These are phyloP conservation scores for Middelhovenomyces tepae DNA, from an alignment of 805 yeast genomes.

Conservation along the genomic window DNA sequence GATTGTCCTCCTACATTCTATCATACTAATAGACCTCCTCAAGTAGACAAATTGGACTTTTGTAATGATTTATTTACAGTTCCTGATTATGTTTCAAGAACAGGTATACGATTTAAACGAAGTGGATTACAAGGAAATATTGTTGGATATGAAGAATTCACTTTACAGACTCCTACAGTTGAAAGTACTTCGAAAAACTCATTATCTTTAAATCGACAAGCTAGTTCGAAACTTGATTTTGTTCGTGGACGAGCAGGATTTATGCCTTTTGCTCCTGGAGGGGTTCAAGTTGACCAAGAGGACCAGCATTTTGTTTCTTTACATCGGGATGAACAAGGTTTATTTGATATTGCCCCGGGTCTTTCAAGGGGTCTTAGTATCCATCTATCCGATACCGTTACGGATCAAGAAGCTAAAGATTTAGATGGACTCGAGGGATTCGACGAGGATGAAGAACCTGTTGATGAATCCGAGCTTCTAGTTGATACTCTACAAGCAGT, in stretches of 20 bases:
- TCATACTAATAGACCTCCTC: conserved; percentile 11
- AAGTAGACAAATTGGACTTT: conserved; percentile 28
- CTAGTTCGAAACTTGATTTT: conserved; percentile 51
- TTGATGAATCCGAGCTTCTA: too few relatives aligned
- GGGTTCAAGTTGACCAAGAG: conserved; percentile 35
- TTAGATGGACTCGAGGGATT: conserved; percentile 11
- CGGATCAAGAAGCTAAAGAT: conserved; percentile 26
- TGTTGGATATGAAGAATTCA: conserved; percentile 53
- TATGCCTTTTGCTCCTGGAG: conserved; percentile 93
- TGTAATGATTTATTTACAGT: conserved; percentile 41
- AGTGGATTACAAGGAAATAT: conserved; percentile 68
- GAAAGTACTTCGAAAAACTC: conserved; percentile 59
- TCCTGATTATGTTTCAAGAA: conserved; percentile 57
- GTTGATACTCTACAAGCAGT: conserved; percentile 4
- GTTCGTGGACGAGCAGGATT: conserved; percentile 63
- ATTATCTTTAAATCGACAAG: conserved; percentile 60
- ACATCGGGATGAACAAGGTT: conserved; percentile 64
- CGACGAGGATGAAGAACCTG: conserved; percentile 15
- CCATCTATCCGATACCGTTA: conserved; percentile 32
- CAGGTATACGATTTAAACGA: conserved; percentile 60
- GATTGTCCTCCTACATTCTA: neutral
- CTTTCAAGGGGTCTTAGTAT: conserved; percentile 58
- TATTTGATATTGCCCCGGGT: conserved; percentile 80
- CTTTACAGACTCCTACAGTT: conserved; percentile 32
- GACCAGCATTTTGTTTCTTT: conserved; percentile 26